Conservation (phyloP, 1,284 basidiomycete genomes). For the Malassezia restricta region DNA sequence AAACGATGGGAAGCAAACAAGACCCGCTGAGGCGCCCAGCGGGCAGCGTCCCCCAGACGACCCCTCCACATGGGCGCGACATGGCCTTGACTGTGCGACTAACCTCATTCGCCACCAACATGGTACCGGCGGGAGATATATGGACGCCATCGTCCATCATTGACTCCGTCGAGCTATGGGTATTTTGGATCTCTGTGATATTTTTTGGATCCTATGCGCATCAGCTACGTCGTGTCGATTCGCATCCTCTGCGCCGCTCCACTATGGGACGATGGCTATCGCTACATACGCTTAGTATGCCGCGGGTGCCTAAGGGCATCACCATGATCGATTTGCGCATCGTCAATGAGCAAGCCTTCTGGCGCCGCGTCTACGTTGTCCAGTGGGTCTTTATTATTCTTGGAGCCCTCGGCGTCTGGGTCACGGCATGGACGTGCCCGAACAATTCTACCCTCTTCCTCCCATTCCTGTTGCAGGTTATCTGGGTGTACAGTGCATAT, state of each 20-base stretch:
- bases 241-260: not conserved
- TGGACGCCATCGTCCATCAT: slow-evolving; percentile 1
- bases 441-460: not conserved
- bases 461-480: not conserved
- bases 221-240: not conserved
- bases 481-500: not conserved
- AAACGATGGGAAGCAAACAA: no score
- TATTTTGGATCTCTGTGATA: not conserved
- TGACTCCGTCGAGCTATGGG: not conserved
- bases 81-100: no score
- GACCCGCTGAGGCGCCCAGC: no score
- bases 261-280: not conserved
- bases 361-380: not conserved
- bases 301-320: not conserved
- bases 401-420: not conserved
- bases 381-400: not conserved
- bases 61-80: no score
- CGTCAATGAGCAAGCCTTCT: not conserved
- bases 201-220: not conserved
- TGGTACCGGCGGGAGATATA: no score
- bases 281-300: not conserved
- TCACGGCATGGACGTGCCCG: not conserved
- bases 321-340: not conserved
- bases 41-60: no score
- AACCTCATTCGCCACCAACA: no score